Base-by-base conservation (phyloP, 257 asterid species). In the Euphrasia confusa region DNA sequence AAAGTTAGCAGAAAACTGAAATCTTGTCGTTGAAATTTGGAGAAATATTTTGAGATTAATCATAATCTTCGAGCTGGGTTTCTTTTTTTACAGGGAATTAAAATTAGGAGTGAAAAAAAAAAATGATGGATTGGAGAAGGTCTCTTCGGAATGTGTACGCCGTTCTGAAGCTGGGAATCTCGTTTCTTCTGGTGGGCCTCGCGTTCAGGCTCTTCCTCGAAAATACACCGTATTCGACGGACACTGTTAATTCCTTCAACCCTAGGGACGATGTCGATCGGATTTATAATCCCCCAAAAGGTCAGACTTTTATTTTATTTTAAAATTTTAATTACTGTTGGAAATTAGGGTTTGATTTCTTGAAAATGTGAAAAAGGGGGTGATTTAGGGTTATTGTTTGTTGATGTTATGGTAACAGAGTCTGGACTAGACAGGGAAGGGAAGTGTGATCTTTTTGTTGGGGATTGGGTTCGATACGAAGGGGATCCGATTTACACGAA, bases 391-490 rank as follows among this genome's bases (percentile, higher is more conserved):
- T 49, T 15, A 15, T 49, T 14, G 5, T 49, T 5, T 14, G 5
- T 49, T 5, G 3, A 5, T 10, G 4, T 54, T 7, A 62, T 49
- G 50, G 33, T 1, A 27, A n/a, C 4, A 53, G 69, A 74, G 61
- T 24, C 67, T 17, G 54, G 17, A 63, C 24, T 21, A 21, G 74
- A 65, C 28, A 71, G 66, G 61, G 73, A 49, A 66, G 81, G 71
- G 39, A 75, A 58, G 54, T 90, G 98, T 71, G 73, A 82, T 71
- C 77, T 82, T 37, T 84, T 81, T 62, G 26, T 4, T 30, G 97
- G 98, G 68, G 82, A 90, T 49, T 90, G 98, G 98, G 76, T 85
- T 56, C 80, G 80, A 28, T 55, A 77, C 71, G 65, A 81, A 28
- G 76, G 32, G 3, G 94, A 84, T 49, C 97, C 96, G 42, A 61